Conservation (phyloP, 2,329 filamentous ascomycete species). For the Botrytis fragariae region DNA sequence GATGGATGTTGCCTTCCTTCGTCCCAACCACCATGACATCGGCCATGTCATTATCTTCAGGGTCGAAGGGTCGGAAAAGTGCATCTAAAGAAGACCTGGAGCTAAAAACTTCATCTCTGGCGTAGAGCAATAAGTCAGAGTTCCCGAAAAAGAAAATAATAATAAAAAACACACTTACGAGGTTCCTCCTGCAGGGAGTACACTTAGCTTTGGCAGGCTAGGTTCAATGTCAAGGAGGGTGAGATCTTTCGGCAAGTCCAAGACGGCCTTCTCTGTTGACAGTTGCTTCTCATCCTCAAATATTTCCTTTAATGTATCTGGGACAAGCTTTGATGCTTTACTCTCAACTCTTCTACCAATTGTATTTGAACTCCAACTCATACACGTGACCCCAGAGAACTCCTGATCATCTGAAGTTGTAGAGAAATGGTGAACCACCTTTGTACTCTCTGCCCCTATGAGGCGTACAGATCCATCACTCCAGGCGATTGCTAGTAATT, state of each 20-base stretch:
- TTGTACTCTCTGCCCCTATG: conserved; percentile 76
- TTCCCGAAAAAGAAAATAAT: neutral
- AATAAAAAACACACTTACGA: conserved; percentile 48
- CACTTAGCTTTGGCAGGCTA: conserved; percentile 73
- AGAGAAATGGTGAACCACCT: conserved; percentile 70
- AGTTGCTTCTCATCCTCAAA: conserved; percentile 23
- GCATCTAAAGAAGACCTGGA: conserved; percentile 39
- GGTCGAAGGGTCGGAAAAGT: conserved; percentile 42
- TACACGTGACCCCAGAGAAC: conserved; percentile 45
- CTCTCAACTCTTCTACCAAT: conserved; percentile 27
- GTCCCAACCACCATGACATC: conserved; percentile 77
- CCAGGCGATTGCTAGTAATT: conserved; percentile 79
- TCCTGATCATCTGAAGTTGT: conserved; percentile 32
- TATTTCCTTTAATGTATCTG: conserved; percentile 29
- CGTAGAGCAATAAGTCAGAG: conserved; percentile 3
- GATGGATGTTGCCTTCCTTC: conserved; percentile 66
- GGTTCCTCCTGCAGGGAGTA: conserved; percentile 62
- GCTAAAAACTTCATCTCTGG: conserved; percentile 39
- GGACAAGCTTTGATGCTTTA: conserved; percentile 12
- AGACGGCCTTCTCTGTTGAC: conserved; percentile 21
- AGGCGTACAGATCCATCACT: conserved; percentile 76
- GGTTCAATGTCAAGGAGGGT: conserved; percentile 73
- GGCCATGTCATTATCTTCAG: conserved; percentile 68
- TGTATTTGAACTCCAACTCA: conserved; percentile 40
- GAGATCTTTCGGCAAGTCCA: conserved; percentile 68